Percentiles rank a stretch among this genome's conserved stretches.
Evolutionary conservation across 805 yeast species (phyloP).

Genomic region (Komagataella pastoris): DNA sequence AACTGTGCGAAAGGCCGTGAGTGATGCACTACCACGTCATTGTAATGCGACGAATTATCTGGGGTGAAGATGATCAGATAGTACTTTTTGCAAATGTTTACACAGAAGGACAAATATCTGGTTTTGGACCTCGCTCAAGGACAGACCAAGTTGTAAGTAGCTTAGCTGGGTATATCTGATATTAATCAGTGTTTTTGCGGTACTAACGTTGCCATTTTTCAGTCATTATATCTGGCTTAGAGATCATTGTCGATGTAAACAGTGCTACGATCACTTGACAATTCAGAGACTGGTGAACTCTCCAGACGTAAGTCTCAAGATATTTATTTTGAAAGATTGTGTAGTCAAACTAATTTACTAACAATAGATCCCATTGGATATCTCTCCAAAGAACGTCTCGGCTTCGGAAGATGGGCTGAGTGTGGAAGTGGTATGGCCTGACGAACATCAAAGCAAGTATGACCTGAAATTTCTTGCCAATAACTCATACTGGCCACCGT

Average conservation of each 20-base stretch:
- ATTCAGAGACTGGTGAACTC: slow-evolving; percentile 48
- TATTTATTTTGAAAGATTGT: slow-evolving; percentile 10
- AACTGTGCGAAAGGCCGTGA: not conserved
- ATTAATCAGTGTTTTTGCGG: not conserved
- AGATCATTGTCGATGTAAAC: slow-evolving; percentile 46
- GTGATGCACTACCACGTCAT: not conserved
- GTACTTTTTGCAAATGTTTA: not conserved
- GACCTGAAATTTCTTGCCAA: slow-evolving; percentile 27
- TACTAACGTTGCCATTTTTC: not conserved
- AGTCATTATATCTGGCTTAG: slow-evolving; percentile 47
- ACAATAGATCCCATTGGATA: slow-evolving; percentile 9
- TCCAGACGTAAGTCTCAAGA: slow-evolving; percentile 21
- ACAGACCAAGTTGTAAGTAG: slow-evolving; percentile 2
- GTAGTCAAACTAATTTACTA: slow-evolving; percentile 4
- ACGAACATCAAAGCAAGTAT: slow-evolving; percentile 24
- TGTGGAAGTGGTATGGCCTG: slow-evolving; percentile 2
- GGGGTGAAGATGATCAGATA: not conserved
- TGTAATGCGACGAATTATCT: not conserved
- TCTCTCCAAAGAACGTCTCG: slow-evolving; percentile 1
- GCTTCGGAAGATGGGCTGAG: not conserved
- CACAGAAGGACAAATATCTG: not conserved
- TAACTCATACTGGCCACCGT: slow-evolving; percentile 39
- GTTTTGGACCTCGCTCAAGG: not conserved
- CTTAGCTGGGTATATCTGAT: not conserved
- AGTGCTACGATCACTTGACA: slow-evolving; percentile 40